Evolutionary conservation across 2,329 filamentous ascomycete genomes (phyloP), one percentile per base, ranked within the genome.

Genomic region (Sclerotiophoma versabilis): DNA sequence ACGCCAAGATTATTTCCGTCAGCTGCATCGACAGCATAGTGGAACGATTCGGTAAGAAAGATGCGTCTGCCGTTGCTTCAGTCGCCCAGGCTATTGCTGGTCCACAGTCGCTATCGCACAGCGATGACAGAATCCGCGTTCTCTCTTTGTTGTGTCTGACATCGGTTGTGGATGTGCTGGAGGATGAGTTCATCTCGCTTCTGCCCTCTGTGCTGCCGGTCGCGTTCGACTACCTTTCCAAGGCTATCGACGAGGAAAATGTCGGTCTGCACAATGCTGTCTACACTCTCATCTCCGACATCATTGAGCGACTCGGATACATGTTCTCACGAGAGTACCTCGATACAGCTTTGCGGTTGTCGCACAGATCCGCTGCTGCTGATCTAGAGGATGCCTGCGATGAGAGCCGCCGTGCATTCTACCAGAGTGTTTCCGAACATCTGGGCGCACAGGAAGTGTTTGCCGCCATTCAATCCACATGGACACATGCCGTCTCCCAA

Each of bases 41-140:
- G 2, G 93, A 97, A 76, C 93, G 93, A 73, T 98, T 96, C 72
- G 96, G 95, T 63, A 96, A 95, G 80, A 96, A 93, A 73, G 91
- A 96, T 68, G 82, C 89, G 1, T 86, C 89, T 62, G 87, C 87
- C 37, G 89, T 96, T 37, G 82, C 89, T 22, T 84, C 84, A 4
- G 89, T 92, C 5, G 91, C 92, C 4, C 81, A 87, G 54, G 89
- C 88, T 1, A 89, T 99, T 65, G 87, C 90, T 30, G 87, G 92
- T 34, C 79, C 86, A 49, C 81, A 89, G 60, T 93, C 91, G 59
- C 83, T 98, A 42, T 90, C 89, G 30, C 88, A 90, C 71, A 76
- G 82, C 11, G 90, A 96, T 66, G 80, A 84, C 61, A 85, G 85
- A 22, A 84, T 97, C 41, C 88, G 88, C 33, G 83, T 93, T 55